Conservation (phyloP, 2,329 filamentous ascomycete genomes). For the Achaetomium macrosporum region DNA sequence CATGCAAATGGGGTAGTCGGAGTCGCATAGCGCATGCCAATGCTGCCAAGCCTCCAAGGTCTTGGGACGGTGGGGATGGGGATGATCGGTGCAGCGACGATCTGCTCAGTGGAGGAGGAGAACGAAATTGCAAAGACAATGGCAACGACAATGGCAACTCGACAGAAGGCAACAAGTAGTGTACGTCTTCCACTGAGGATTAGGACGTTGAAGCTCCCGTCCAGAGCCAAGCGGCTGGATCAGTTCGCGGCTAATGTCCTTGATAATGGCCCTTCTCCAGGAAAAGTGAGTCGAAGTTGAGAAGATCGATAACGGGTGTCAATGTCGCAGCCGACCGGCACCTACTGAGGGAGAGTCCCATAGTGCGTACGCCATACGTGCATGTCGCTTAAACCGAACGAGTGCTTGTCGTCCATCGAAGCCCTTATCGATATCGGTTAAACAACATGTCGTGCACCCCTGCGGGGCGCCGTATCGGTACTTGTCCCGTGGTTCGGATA, state of each 20-base stretch:
- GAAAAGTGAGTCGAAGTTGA: conserved; percentile 3
- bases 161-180: not conserved
- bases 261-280: conserved; percentile 12
- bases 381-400: not conserved
- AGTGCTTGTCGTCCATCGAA: not conserved
- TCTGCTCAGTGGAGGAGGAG: not conserved
- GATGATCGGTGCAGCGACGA: not conserved
- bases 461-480: conserved; percentile 16
- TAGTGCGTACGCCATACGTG: not conserved
- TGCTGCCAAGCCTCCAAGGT: not conserved
- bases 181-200: not conserved
- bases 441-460: not conserved
- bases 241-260: conserved; percentile 22
- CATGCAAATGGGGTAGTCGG: not conserved
- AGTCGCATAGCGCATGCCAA: not conserved
- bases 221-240: not conserved
- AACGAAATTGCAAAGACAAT: not conserved
- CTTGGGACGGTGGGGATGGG: not conserved
- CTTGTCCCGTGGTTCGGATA: conserved; percentile 11
- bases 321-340: conserved; percentile 9
- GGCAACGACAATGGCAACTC: not conserved
- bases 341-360: not conserved
- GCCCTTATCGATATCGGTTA: conserved; percentile 14
- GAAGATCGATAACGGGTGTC: not conserved
- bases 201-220: too few species aligned